A percentile compares a stretch with the other conserved stretches of the same genome.
Conservation (phyloP, 2,329 filamentous ascomycete species). For the Verticillium albo-atrum region DNA sequence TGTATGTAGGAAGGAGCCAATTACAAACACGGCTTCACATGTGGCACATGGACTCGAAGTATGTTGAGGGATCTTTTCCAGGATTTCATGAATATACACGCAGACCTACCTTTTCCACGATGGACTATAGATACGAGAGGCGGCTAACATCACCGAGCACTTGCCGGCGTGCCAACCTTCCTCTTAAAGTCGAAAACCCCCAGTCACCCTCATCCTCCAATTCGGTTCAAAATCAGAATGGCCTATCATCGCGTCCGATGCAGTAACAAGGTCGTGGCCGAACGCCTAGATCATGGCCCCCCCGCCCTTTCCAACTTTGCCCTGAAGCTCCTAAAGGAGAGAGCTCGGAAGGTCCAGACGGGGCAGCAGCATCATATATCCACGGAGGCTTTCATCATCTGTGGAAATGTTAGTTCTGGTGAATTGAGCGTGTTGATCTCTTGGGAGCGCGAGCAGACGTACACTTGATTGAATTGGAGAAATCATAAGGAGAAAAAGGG, state of each 20-base stretch:
- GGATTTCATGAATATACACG: too few relatives aligned
- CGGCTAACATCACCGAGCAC: not conserved
- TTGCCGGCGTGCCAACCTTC: not conserved
- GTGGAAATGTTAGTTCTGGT: conserved; percentile 25
- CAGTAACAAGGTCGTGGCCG: conserved; percentile 98
- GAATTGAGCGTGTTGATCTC: conserved; percentile 1
- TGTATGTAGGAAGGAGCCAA: too few relatives aligned
- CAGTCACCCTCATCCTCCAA: conserved; percentile 7
- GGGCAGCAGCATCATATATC: conserved; percentile 76
- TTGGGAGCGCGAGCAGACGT: conserved; percentile 38
- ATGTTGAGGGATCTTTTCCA: too few relatives aligned
- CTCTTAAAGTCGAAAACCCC: not conserved
- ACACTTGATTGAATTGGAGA: conserved; percentile 99
- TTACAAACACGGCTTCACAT: too few relatives aligned
- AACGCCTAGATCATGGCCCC: conserved; percentile 94
- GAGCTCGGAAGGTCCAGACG: conserved; percentile 68
- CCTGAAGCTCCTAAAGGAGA: conserved; percentile 87
- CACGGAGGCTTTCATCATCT: conserved; percentile 99
- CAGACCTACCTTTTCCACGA: not conserved
- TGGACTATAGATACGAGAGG: not conserved
- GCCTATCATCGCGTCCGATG: conserved; percentile 92
- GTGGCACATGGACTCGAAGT: too few relatives aligned
- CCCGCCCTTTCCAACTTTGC: conserved; percentile 64
- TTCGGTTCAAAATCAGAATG: conserved; percentile 75
- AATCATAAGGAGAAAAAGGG: conserved; percentile 67